Evolutionary conservation across 192 early-diverging fungal genomes (phyloP).

Genomic region (Backusella australiensis): DNA sequence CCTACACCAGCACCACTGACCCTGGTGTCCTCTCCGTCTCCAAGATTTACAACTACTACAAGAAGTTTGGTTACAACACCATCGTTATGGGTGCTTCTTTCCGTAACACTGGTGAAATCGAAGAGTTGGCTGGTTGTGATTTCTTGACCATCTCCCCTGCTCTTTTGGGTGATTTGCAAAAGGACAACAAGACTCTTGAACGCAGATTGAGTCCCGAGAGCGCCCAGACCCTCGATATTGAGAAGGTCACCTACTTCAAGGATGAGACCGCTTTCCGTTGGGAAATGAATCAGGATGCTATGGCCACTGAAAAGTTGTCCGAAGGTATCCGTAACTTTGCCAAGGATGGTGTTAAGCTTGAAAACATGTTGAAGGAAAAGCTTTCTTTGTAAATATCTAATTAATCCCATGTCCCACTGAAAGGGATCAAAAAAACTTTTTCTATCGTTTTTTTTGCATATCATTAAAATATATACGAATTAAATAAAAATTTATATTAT

Average conservation of each 20-base stretch:
- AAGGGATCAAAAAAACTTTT: not conserved
- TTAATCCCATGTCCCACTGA: not conserved
- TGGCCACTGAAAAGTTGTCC: slow-evolving; percentile 98
- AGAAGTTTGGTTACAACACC: slow-evolving; percentile 95
- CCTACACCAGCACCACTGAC: slow-evolving; percentile 75
- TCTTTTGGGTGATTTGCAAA: slow-evolving; percentile 78
- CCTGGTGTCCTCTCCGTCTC: slow-evolving; percentile 92
- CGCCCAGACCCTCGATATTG: slow-evolving; percentile 43
- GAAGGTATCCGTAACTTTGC: slow-evolving; percentile 99
- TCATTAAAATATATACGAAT: not conserved
- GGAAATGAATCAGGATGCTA: slow-evolving; percentile 95
- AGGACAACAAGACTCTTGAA: slow-evolving; percentile 62
- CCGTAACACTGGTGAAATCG: slow-evolving; percentile 97
- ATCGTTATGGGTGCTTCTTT: slow-evolving; percentile 99
- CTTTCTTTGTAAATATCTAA: slow-evolving; percentile 29
- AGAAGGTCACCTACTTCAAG: slow-evolving; percentile 68
- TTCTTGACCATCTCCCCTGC: slow-evolving; percentile 95
- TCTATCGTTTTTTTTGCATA: not conserved
- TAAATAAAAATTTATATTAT: not conserved
- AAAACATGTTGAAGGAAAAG: slow-evolving; percentile 63
- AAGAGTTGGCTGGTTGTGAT: slow-evolving; percentile 95
- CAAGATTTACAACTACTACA: slow-evolving; percentile 99
- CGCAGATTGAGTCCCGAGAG: slow-evolving; percentile 72
- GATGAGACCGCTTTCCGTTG: slow-evolving; percentile 93
- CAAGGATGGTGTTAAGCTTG: slow-evolving; percentile 80